phyloP scores from a whole-genome alignment of 225 moss, liverwort and hornwort species.

The Ulota crispa region DNA sequence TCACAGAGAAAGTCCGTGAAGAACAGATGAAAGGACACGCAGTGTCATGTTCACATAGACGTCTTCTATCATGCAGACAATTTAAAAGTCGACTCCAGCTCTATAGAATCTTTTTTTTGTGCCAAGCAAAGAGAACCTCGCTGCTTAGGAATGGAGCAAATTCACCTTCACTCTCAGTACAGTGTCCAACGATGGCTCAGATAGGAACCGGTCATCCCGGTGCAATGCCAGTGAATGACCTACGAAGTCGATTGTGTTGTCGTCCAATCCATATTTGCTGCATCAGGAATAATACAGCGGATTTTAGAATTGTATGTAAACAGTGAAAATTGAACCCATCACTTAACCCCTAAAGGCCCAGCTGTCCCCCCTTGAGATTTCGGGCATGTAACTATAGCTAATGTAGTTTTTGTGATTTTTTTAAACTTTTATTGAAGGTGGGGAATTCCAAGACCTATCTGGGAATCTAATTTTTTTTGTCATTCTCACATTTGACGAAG shows the following conservation, averaged over 20 bases:
- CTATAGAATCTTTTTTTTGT: not conserved
- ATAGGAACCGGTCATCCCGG: slow-evolving; percentile 59
- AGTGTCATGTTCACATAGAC: not conserved
- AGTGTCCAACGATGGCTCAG: slow-evolving; percentile 67
- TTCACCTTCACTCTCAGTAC: slow-evolving; percentile 65
- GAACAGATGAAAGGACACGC: not conserved
- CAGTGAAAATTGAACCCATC: not conserved
- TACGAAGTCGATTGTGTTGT: slow-evolving; percentile 73
- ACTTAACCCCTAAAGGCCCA: too few species aligned
- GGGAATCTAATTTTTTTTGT: too few species aligned
- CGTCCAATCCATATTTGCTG: slow-evolving; percentile 73
- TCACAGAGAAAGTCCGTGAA: not conserved
- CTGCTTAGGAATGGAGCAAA: not conserved
- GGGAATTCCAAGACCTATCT: too few species aligned
- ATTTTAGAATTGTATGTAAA: not conserved
- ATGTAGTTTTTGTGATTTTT: too few species aligned
- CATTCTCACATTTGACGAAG: too few species aligned
- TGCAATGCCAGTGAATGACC: slow-evolving; percentile 78
- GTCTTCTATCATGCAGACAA: not conserved
- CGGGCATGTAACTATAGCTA: too few species aligned
- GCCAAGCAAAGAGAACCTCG: not conserved
- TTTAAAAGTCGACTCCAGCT: not conserved
- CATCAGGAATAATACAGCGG: not conserved
- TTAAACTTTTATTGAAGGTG: too few species aligned
- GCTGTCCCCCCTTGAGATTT: too few species aligned